phyloP scores from a whole-genome alignment of 176 grass and related monocot species.

The Carex parvula region DNA sequence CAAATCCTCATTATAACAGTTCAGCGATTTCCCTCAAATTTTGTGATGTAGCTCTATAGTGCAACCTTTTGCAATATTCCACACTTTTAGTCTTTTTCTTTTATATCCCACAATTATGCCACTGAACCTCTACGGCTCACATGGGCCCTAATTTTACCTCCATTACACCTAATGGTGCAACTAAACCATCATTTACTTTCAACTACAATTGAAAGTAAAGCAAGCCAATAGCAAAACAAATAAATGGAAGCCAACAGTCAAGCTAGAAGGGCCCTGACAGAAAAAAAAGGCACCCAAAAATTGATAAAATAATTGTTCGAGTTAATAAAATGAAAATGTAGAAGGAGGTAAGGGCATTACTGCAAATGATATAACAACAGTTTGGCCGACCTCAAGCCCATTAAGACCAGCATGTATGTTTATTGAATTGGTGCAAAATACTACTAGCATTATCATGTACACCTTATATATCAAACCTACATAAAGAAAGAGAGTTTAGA shows the following conservation, averaged over 20 bases:
- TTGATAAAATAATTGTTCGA: background rate
- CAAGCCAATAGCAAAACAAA: background rate
- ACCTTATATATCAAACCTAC: slow-evolving; percentile 85
- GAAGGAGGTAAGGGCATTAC: slow-evolving; percentile 37
- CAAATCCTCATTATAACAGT: slow-evolving; percentile 6
- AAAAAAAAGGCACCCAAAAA: background rate
- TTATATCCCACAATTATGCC: background rate
- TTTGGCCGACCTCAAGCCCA: slow-evolving; percentile 93
- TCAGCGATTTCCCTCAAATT: background rate
- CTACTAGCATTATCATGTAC: slow-evolving; percentile 92
- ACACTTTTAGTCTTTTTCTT: background rate
- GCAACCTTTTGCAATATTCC: background rate
- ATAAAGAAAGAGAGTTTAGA: slow-evolving; percentile 17
- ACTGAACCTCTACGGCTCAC: background rate
- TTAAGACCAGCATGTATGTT: slow-evolving; percentile 98
- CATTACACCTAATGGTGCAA: background rate
- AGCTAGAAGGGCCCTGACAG: background rate
- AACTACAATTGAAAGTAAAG: background rate
- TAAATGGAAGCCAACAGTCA: background rate
- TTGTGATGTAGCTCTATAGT: background rate
- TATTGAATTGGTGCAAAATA: slow-evolving; percentile 98
- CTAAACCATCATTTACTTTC: background rate
- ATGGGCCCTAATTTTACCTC: background rate
- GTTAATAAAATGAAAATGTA: background rate
- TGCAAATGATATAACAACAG: slow-evolving; percentile 91